Percentiles rank a stretch among this genome's conserved stretches.
These are phyloP conservation scores for Taphrina populina DNA, from an alignment of 1,139 yeast genomes.

Conservation along the genomic window DNA sequence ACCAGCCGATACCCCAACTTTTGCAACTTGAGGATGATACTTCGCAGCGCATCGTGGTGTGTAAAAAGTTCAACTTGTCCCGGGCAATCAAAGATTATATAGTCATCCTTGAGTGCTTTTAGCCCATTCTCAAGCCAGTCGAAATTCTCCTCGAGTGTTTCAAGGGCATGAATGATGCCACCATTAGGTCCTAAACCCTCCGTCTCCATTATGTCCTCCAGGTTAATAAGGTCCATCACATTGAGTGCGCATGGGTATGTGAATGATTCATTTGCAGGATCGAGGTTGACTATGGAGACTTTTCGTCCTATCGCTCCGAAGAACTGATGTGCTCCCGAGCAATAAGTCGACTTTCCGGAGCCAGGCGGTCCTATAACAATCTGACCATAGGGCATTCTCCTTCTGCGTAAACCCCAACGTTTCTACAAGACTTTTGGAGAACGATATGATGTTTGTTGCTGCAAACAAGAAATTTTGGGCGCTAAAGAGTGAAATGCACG, in stretches of 20 bases:
- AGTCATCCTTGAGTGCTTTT: conserved; percentile 64
- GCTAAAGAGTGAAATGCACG: too few relatives aligned
- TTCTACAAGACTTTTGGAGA: too few relatives aligned
- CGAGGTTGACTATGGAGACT: conserved; percentile 76
- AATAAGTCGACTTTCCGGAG: conserved; percentile 92
- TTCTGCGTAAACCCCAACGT: too few relatives aligned
- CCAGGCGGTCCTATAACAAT: conserved; percentile 98
- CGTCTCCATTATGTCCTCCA: conserved; percentile 97
- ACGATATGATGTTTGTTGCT: too few relatives aligned
- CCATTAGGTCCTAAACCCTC: conserved; percentile 94
- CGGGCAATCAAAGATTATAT: conserved; percentile 92
- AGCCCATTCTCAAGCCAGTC: conserved; percentile 78
- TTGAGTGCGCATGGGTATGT: conserved; percentile 85
- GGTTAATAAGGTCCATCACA: conserved; percentile 81
- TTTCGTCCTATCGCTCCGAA: conserved; percentile 90
- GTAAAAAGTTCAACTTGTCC: conserved; percentile 89
- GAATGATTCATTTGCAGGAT: conserved; percentile 86
- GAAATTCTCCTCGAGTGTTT: conserved; percentile 54
- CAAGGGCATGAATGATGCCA: conserved; percentile 84
- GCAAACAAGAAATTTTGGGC: too few relatives aligned
- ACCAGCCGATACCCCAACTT: conserved; percentile 61
- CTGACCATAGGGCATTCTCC: conserved; percentile 26
- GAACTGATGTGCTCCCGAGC: conserved; percentile 87
- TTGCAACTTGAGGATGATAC: conserved; percentile 68
- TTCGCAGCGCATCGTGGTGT: conserved; percentile 76